Base-by-base conservation (phyloP, 257 asterid genomes). In the Ophiorrhiza pumila region DNA sequence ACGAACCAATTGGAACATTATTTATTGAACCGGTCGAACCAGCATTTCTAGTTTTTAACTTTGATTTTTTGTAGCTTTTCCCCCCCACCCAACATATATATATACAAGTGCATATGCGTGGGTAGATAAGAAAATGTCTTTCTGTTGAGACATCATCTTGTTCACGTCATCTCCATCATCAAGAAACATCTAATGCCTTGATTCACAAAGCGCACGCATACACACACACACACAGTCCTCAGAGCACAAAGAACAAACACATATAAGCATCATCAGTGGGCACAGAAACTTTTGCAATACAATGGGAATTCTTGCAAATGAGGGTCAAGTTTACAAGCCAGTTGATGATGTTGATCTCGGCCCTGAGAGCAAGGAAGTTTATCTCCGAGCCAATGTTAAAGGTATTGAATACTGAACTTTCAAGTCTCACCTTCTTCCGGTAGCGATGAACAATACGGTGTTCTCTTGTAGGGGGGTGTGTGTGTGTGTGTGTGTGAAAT, bases 351-450 rank as follows among this genome's bases (percentile, higher is more conserved):
- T 91, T 61, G 93, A 93, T 87, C 87, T 93, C 65, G 85, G 94
- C 65, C 87, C 94, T 25, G 46, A 78, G 32, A 91, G 94, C 65
- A 78, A 84, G 27, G 89, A 93, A 64, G 67, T 81, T 65, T 93
- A 93, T 71, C 84, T 86, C 76, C 79, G 49, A 37, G 90, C 96
- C 71, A 78, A 93, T 60, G 97, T 93, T 83, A 91, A 93, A 87
- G 98, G 98, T 92, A 35, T 29, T 17, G 5, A 13, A 18, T 50
- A 4, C 0, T 50, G 5, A 18, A 18, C 27, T 17, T 18, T 50
- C 5, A 5, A 18, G 25, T 50, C 22, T 47, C 53, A 47, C 7
- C 49, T 43, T 14, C 49, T 43, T 5, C 49, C n/a, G 18, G n/a
- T 15, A 49, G n/a, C 18, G n/a, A 15, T 49, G n/a, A n/a, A n/a